These are phyloP conservation scores for Tetraselmis chui DNA, from an alignment of 139 green algal genomes.

Conservation along the genomic window DNA sequence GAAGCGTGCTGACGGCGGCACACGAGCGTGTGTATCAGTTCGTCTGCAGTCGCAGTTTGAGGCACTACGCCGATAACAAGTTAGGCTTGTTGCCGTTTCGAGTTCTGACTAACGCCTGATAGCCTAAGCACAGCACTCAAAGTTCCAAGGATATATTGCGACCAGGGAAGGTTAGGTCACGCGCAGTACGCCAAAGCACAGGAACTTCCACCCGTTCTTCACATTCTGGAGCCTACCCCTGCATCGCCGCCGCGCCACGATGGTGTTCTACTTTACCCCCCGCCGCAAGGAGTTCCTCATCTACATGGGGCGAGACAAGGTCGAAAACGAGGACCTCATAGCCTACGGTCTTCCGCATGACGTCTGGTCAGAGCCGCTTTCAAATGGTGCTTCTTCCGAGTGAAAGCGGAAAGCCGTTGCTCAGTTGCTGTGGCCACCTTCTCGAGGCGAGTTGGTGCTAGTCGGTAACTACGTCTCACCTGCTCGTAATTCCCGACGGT, in stretches of 20 bases:
- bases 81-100: too few species aligned
- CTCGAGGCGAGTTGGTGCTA: background rate
- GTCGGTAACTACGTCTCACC: conserved; percentile 5
- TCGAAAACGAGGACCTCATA: conserved; percentile 95
- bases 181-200: too few species aligned
- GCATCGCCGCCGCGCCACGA: conserved; percentile 30
- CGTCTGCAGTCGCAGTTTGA: too few species aligned
- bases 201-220: too few species aligned
- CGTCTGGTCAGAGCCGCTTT: conserved; percentile 40
- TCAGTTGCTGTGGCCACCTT: background rate
- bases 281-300: conserved; percentile 67
- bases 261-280: conserved; percentile 87
- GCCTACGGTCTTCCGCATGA: conserved; percentile 68
- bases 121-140: too few species aligned
- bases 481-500: background rate
- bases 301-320: conserved; percentile 88
- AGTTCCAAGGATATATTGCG: too few species aligned
- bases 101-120: too few species aligned
- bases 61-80: too few species aligned
- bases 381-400: background rate
- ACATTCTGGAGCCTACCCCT: too few species aligned
- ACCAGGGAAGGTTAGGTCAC: too few species aligned
- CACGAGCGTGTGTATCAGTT: too few species aligned
- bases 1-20: too few species aligned
- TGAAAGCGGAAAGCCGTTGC: background rate